These are phyloP conservation scores for Ceratobasidium sp. DNA, from an alignment of 1,284 basidiomycete genomes.

Conservation along the genomic window DNA sequence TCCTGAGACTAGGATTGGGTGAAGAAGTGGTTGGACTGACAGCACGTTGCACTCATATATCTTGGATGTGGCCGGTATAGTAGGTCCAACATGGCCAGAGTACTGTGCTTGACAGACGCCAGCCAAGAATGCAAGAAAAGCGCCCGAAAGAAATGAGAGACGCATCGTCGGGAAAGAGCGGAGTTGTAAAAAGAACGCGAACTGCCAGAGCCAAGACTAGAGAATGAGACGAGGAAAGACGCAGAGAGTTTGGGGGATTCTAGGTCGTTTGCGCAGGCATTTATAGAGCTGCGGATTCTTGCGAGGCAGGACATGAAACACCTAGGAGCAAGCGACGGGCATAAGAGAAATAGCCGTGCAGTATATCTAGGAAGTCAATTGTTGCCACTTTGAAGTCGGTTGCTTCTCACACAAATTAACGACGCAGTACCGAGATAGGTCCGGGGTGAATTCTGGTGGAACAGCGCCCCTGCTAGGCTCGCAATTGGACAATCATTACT, in stretches of 20 bases:
- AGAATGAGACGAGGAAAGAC: slow-evolving; percentile 25
- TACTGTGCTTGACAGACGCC: slow-evolving; percentile 41
- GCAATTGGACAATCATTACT: too few species aligned
- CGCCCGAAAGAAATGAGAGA: slow-evolving; percentile 12
- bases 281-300: slow-evolving; percentile 20
- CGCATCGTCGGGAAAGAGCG: slow-evolving; percentile 18
- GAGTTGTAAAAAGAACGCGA: slow-evolving; percentile 16
- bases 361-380: slow-evolving; percentile 13
- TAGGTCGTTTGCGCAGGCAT: not conserved
- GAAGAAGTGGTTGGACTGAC: slow-evolving; percentile 1
- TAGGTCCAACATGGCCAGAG: slow-evolving; percentile 32
- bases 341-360: slow-evolving; percentile 9
- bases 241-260: not conserved
- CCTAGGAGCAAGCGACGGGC: slow-evolving; percentile 18
- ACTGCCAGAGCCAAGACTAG: slow-evolving; percentile 33
- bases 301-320: too few species aligned
- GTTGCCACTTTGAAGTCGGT: not conserved
- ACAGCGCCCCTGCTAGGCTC: too few species aligned
- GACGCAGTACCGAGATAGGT: slow-evolving; percentile 1
- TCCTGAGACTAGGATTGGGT: not conserved
- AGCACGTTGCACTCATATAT: slow-evolving; percentile 43
- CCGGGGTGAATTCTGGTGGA: too few species aligned
- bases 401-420: not conserved
- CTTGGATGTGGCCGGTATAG: slow-evolving; percentile 40
- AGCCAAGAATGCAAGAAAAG: slow-evolving; percentile 13